These are phyloP conservation scores for Paulownia fortunei DNA, from an alignment of 257 asterid genomes.

Conservation along the genomic window DNA sequence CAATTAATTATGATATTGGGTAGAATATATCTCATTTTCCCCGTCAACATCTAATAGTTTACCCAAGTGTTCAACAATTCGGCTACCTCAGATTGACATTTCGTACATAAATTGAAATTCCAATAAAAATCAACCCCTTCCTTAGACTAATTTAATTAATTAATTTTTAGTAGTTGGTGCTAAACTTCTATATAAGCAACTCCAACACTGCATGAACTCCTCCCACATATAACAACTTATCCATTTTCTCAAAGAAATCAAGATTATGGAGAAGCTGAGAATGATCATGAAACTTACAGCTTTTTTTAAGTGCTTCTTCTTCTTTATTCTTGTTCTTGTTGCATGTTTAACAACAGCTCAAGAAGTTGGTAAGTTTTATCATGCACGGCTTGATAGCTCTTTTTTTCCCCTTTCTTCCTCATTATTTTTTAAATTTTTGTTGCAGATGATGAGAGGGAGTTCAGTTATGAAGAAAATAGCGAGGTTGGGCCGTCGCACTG, in stretches of 20 bases:
- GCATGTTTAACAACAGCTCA: slow-evolving; percentile 46
- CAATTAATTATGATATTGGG: not conserved
- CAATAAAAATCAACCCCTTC: not conserved
- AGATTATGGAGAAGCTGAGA: not conserved
- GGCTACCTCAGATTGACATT: not conserved
- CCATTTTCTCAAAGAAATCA: not conserved
- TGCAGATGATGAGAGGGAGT: slow-evolving; percentile 63
- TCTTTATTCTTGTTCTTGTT: slow-evolving; percentile 37
- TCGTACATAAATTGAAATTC: not conserved
- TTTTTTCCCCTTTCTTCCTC: not conserved
- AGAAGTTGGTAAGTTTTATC: slow-evolving; percentile 52
- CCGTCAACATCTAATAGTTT: not conserved
- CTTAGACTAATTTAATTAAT: not conserved
- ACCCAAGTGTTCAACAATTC: not conserved
- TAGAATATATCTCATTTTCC: not conserved
- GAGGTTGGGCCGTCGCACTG: slow-evolving; percentile 61
- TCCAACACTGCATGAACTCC: not conserved
- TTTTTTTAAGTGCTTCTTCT: slow-evolving; percentile 18
- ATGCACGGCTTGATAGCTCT: not conserved
- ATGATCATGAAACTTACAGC: slow-evolving; percentile 14
- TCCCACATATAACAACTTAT: slow-evolving; percentile 3
- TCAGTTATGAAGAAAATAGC: slow-evolving; percentile 52
- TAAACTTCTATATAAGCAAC: not conserved
- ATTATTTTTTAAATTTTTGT: not conserved
- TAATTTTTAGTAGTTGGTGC: not conserved